Evolutionary conservation across 1,139 yeast species (phyloP).

Genomic region (Petasospora rhodanensis): DNA sequence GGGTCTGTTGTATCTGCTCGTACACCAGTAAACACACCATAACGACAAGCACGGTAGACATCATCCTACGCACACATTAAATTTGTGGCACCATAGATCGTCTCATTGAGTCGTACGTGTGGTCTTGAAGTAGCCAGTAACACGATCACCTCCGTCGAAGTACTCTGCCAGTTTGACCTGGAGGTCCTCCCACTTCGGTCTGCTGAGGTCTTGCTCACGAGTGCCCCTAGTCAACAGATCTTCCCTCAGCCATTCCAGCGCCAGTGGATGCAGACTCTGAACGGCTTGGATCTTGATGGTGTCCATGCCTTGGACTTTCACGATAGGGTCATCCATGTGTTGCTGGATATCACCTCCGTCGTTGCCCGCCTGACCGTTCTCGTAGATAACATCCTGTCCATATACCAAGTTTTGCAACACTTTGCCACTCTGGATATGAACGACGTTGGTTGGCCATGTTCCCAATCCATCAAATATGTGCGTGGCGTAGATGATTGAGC

Average conservation of each 20-base stretch:
- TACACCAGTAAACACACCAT: no score
- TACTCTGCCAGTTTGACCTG: slow-evolving; percentile 37
- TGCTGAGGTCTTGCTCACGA: slow-evolving; percentile 36
- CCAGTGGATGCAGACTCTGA: slow-evolving; percentile 65
- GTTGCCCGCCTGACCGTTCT: slow-evolving; percentile 11
- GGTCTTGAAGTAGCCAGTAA: slow-evolving; percentile 44
- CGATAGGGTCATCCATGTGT: slow-evolving; percentile 16
- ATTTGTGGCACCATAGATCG: no score
- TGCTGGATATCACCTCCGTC: slow-evolving; percentile 30
- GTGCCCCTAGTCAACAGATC: slow-evolving; percentile 46
- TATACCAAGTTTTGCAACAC: slow-evolving; percentile 32
- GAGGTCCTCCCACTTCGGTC: slow-evolving; percentile 45
- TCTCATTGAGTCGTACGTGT: slow-evolving; percentile 30
- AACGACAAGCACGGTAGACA: no score
- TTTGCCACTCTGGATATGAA: slow-evolving; percentile 74
- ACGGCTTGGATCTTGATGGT: slow-evolving; percentile 38
- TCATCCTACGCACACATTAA: no score
- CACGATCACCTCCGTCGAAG: slow-evolving; percentile 45
- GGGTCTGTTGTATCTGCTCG: no score
- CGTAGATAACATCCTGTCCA: slow-evolving; percentile 32
- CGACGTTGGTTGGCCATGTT: slow-evolving; percentile 78
- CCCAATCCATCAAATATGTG: slow-evolving; percentile 95
- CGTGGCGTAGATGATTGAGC: slow-evolving; percentile 85
- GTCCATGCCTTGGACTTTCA: slow-evolving; percentile 19
- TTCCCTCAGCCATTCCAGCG: slow-evolving; percentile 55